Evolutionary conservation across 2,329 filamentous ascomycete species (phyloP), one percentile per base, ranked within the genome.

Genomic region (Fusarium subtropicale): DNA sequence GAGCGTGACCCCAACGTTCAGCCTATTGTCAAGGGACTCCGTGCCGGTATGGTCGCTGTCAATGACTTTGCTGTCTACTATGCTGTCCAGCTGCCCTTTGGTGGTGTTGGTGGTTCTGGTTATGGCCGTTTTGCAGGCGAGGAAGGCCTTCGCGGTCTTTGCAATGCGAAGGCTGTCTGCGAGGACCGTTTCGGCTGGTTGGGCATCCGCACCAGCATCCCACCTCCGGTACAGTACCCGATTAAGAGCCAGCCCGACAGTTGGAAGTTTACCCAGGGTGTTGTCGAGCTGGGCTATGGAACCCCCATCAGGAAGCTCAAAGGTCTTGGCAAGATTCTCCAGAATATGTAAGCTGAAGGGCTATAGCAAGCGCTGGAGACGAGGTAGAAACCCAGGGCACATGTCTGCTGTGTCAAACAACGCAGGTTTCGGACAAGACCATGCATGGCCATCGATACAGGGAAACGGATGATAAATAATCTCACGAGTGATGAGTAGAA

Each of bases 1-100:
- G 87, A 90, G 63, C 79, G 81, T 30, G 85, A 87, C 59, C 83
- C 84, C 3, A 85, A 88, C 51, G 83, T 97, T 2, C 80, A 86
- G 18, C 82, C 82, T 18, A 88, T 97, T 30, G 88, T 95, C 2
- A 80, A 80, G 22, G 87, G 88, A 26, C 85, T 97, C 53, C 88
- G 91, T 66, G 90, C 92, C 0, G 96, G 96, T 45, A 97, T 97
- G 92, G 92, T 98, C 1, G 90, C 93, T 26, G 88, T 99, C 72
- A 99, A 99, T 78, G 96, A 99, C 81, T 99, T 99, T 76, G 96
- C 91, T 22, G 91, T 90, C 30, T 97, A 90, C 79, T 99, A 99
- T 77, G 93, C 95, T 54, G 94, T 97, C 10, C 94, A 97, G 80
- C 82, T 99, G 39, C 96, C 96, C 1, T 99, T 99, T 79, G 96